phyloP scores from a whole-genome alignment of 2,329 filamentous ascomycete species.

The Fusarium sp. region DNA sequence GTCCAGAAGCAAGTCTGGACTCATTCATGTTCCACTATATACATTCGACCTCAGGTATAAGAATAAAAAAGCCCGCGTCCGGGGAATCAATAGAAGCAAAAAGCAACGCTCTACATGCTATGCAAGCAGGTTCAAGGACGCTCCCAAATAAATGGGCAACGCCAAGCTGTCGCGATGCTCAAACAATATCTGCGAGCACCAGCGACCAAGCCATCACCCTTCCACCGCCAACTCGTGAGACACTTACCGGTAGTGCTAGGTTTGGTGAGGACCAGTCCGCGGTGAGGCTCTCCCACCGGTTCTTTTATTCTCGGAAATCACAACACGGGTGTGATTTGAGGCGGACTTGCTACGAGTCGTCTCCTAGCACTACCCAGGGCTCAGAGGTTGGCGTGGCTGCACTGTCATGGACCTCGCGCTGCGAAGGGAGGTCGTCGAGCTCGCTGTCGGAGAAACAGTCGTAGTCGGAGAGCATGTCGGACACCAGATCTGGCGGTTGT shows the following conservation, averaged over 20 bases:
- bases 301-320: conserved; percentile 46
- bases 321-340: conserved; percentile 48
- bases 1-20: conserved; percentile 1
- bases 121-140: conserved; percentile 40
- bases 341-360: conserved; percentile 63
- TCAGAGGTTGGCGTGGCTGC: conserved; percentile 50
- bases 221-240: conserved; percentile 22
- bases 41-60: conserved; percentile 14
- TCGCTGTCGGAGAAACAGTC: conserved; percentile 56
- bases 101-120: conserved; percentile 38
- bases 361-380: conserved; percentile 60
- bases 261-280: conserved; percentile 57
- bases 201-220: conserved; percentile 7
- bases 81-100: conserved; percentile 23
- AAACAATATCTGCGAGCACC: conserved; percentile 49
- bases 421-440: conserved; percentile 50
- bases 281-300: conserved; percentile 50
- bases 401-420: conserved; percentile 51
- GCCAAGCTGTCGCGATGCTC: conserved; percentile 42
- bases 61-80: conserved; percentile 4
- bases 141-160: conserved; percentile 5
- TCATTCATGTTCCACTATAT: conserved; percentile 21
- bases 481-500: conserved; percentile 54
- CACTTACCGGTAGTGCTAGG: conserved; percentile 38
- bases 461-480: conserved; percentile 54